Evolutionary conservation across 495 filamentous ascomycete genomes (phyloP), one percentile per base, ranked within the genome.

Genomic region (Daldinia loculata): DNA sequence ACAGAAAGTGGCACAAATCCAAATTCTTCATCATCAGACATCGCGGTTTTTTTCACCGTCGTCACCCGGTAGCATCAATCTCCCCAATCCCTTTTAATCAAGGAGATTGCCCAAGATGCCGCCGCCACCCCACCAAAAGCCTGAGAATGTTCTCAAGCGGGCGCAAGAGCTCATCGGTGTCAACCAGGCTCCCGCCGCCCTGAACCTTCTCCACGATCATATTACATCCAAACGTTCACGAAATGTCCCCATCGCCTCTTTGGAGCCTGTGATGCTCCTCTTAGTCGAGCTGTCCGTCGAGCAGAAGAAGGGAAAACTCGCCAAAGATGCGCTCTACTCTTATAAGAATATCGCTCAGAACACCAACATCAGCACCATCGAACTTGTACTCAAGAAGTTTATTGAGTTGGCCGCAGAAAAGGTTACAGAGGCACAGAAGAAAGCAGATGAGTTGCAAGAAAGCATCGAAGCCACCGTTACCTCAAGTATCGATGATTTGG

Each of bases 301-400:
- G 75, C 89, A 98, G 74, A 91, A 94, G 82, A 98, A 98, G 81
- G 95, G 95, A 65, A 99, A 98, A 81, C 86, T 94, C 30, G 95
- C 95, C 80, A 99, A 99, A 85, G 95, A 99, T 86, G 95, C 95
- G 56, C 86, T 99, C 30, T 99, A 98, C 77, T 94, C 97, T 75
- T 99, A 99, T 88, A 99, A 99, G 87, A 99, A 99, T 79, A 97
- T 97, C 72, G 92, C 93, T 53, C 95, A 99, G 82, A 99, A 98
- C 83, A 97, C 95, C 72, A 99, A 97, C 75, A 94, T 99, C 60
- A 93, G 89, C 73, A 98, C 96, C 38, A 99, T 99, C 80, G 95
- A 99, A 89, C 80, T 96, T 61, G 96, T 99, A 53, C 88, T 98
- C 65, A 96, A 96, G 82, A 93, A 90, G 74, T 99, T 99, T 82